Evolutionary conservation across 768 basidiomycete genomes (phyloP).

Genomic region (Russula foetens): DNA sequence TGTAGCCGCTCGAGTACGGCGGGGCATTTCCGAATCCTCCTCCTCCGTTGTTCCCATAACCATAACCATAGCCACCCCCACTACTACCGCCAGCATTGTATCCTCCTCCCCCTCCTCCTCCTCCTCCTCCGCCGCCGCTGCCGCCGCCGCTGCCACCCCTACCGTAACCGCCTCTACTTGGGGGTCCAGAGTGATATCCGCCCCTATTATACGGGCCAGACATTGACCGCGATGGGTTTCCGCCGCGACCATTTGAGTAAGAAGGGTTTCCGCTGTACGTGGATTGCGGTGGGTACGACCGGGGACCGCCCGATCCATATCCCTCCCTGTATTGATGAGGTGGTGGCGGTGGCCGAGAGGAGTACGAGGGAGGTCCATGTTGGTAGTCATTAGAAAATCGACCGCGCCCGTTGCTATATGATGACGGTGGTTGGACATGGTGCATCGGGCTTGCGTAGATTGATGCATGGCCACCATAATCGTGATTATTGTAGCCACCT

Average conservation of each 20-base stretch:
- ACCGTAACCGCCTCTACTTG: constrained; percentile 29
- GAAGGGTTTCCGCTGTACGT: constrained; percentile 1
- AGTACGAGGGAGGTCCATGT: constrained; percentile 14
- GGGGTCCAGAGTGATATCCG: constrained; percentile 20
- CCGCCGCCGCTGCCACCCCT: constrained; percentile 27
- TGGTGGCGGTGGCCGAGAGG: constrained; percentile 26
- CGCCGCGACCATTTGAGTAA: constrained; percentile 15
- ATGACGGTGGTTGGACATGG: constrained; percentile 4
- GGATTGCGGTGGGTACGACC: constrained; percentile 4
- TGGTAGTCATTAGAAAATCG: constrained; percentile 21
- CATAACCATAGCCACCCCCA: constrained; percentile 23
- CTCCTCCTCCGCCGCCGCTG: constrained; percentile 26
- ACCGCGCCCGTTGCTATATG: constrained; percentile 21
- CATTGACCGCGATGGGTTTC: constrained; percentile 2
- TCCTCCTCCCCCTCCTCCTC: constrained; percentile 31
- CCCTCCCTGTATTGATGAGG: constrained; percentile 26
- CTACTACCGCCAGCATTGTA: constrained; percentile 18
- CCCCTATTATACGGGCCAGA: constrained; percentile 13
- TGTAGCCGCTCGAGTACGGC: constrained; percentile 4
- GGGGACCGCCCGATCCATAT: constrained; percentile 23
- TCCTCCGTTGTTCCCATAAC: constrained; percentile 35
- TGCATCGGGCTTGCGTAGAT: constrained; percentile 3
- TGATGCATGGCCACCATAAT: constrained; percentile 10
- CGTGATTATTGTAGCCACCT: constrained; percentile 24
- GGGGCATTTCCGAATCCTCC: constrained; percentile 22